Base-by-base conservation (phyloP, 805 yeast genomes). In the Ogataea allantospora region DNA sequence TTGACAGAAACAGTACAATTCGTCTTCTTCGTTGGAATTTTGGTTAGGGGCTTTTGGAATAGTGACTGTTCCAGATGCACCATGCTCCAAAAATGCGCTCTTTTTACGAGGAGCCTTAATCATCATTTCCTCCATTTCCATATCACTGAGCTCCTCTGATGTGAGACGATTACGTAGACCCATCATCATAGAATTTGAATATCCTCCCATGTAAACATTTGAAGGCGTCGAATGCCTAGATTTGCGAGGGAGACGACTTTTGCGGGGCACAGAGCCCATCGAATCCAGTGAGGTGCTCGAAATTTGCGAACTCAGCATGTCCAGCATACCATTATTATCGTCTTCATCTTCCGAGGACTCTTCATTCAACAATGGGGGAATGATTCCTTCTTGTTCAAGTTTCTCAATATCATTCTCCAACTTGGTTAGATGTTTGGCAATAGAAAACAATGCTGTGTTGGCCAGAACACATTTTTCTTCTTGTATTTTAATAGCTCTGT, bases 1-100 rank as follows among this genome's bases (percentile, higher is more conserved):
- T 56, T 88, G 95, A 57, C 99, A 91, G 65, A 85, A 84, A 61
- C 99, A 91, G 60, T 91, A 91, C 35, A 78, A 50, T 33, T 77
- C 82, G 41, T 77, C 80, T 44, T 81, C 88, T 41, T 80, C 85
- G 33, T 75, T 81, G 12, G 68, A 71, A 21, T 57, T 62, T 11
- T 33, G 45, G 30, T 40, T 43, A 8, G 46, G 46, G 13, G 33
- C 44, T 34, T 48, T 45, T 6, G 58, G 55, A 10, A 51, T 48
- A 2, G 54, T 44, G 13, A 53, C 58, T 3, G 58, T 53, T 5
- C 54, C 60, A 4, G 61, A 47, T 9, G 57, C 51, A 1, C 57
- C 53, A 17, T 55, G 60, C 12, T 52, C 56, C 20, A 51, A 36
- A 9, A 44, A 20, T 3, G 51, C 33, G 16, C 39, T 26, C 35